Evolutionary conservation across 345 rosid genomes (phyloP).

Genomic region (Hevea brasiliensis): DNA sequence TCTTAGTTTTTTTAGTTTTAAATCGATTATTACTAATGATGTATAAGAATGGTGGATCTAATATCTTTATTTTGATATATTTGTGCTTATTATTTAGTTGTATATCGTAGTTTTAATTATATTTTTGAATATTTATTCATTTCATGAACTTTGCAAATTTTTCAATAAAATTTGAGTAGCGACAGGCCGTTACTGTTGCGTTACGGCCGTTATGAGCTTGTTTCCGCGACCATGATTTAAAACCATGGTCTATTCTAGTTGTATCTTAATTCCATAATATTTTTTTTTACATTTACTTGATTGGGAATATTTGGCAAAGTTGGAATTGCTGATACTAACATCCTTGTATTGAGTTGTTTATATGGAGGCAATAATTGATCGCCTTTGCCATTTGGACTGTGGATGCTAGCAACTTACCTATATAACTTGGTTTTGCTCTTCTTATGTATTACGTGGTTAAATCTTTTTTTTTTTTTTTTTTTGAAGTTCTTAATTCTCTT

Average conservation of each 20-base stretch:
- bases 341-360: not conserved
- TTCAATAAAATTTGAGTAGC: no score
- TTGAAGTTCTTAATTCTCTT: constrained; percentile 5
- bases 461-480: constrained; percentile 4
- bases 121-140: no score
- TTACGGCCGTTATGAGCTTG: no score
- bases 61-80: no score
- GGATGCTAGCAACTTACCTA: constrained; percentile 17
- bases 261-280: not conserved
- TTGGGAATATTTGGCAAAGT: not conserved
- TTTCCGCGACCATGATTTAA: no score
- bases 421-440: constrained; percentile 2
- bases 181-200: no score
- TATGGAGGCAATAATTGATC: not conserved
- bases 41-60: no score
- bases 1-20: no score
- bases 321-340: not conserved
- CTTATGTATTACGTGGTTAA: constrained; percentile 4
- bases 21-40: no score
- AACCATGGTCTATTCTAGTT: not conserved
- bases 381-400: constrained; percentile 16
- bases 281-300: not conserved
- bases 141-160: no score
- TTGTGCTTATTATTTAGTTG: no score
- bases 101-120: no score